Percentiles rank a stretch among this genome's conserved stretches.
These are phyloP conservation scores for Papiliotrema nemorosa DNA, from an alignment of 1,284 basidiomycete species.

Conservation along the genomic window DNA sequence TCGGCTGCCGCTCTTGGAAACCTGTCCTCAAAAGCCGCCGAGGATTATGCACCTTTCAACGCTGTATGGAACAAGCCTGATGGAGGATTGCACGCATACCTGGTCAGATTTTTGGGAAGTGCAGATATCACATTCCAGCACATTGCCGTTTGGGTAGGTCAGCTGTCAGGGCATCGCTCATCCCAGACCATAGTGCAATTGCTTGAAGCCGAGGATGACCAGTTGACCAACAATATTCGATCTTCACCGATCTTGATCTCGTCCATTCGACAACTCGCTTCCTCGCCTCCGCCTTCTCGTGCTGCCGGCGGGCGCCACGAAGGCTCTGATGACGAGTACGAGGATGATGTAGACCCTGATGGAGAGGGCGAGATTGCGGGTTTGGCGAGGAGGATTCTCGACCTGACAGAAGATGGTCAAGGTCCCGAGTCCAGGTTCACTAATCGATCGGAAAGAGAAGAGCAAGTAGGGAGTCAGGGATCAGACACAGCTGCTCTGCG, in stretches of 20 bases:
- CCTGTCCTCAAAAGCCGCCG: constrained; percentile 86
- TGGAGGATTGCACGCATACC: constrained; percentile 92
- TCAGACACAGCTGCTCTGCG: constrained; percentile 40
- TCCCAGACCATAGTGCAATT: constrained; percentile 83
- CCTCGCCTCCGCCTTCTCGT: constrained; percentile 67
- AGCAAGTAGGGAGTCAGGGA: constrained; percentile 19
- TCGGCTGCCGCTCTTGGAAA: constrained; percentile 97
- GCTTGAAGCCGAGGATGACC: constrained; percentile 89
- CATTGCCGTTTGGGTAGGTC: constrained; percentile 83
- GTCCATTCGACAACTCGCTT: constrained; percentile 76
- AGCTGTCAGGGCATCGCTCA: neutral
- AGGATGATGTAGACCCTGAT: constrained; percentile 59
- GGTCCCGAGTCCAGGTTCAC: constrained; percentile 6
- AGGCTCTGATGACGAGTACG: constrained; percentile 64
- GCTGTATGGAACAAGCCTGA: constrained; percentile 98
- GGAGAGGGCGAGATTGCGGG: constrained; percentile 68
- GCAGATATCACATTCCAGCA: constrained; percentile 99
- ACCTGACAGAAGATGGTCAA: constrained; percentile 71
- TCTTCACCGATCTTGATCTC: constrained; percentile 73
- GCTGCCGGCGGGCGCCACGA: constrained; percentile 57
- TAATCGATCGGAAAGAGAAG: constrained; percentile 7
- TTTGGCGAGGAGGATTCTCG: constrained; percentile 76
- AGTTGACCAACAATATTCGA: constrained; percentile 83
- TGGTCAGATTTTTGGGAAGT: constrained; percentile 90
- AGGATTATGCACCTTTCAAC: constrained; percentile 97